Evolutionary conservation across 176 grass and related monocot species (phyloP).

Genomic region (Oryza glaberrima): DNA sequence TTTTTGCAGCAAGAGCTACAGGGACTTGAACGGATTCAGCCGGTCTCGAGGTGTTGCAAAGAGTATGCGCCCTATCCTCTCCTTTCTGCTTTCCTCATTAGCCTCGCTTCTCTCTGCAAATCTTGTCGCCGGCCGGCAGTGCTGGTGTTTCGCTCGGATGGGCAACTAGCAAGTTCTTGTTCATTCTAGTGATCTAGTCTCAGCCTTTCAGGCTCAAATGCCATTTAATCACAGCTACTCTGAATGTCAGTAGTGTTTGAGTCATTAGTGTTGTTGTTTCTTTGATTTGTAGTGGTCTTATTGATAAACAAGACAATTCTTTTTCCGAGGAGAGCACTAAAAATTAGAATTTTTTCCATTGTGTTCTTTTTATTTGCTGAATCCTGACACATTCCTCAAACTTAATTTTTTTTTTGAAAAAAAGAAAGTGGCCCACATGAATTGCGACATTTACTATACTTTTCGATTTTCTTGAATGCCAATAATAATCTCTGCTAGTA

Average conservation of each 20-base stretch:
- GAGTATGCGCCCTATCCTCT: constrained; percentile 58
- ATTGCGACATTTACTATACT: not conserved
- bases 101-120: not conserved
- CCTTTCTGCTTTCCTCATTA: not conserved
- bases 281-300: not conserved
- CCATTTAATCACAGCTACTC: not conserved
- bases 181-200: not conserved
- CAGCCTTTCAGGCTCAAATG: not conserved
- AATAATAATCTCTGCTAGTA: not conserved
- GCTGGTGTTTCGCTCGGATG: constrained; percentile 28
- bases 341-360: not conserved
- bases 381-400: constrained; percentile 6
- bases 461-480: not conserved
- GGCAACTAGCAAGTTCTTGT: not conserved
- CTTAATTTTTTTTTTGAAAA: not conserved
- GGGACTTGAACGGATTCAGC: constrained; percentile 73
- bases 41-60: constrained; percentile 91
- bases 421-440: constrained; percentile 18
- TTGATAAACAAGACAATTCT: not conserved
- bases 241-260: not conserved
- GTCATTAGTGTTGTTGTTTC: not conserved
- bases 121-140: not conserved
- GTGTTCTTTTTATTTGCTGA: not conserved
- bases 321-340: not conserved
- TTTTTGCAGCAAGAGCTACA: constrained; percentile 80